Evolutionary conservation across 2,329 filamentous ascomycete species (phyloP).

Genomic region (Leptographium flavum): DNA sequence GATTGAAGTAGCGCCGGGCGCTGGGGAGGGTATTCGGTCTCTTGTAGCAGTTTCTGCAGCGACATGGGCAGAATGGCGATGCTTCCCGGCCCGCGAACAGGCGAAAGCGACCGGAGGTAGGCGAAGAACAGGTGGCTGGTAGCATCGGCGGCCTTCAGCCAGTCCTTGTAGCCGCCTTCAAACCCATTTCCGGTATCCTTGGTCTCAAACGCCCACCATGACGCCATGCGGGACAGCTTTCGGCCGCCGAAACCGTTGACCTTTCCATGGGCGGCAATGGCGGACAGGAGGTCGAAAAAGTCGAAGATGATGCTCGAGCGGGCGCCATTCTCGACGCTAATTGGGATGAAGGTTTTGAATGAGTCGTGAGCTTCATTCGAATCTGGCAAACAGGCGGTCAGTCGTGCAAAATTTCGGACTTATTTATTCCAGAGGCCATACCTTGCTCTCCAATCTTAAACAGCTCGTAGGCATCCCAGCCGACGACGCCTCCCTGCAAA

Average conservation of each 20-base stretch:
- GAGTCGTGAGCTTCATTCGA: constrained; percentile 83
- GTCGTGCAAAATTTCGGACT: neutral
- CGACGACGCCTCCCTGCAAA: constrained; percentile 78
- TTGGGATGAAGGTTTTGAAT: constrained; percentile 90
- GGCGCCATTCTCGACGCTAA: constrained; percentile 78
- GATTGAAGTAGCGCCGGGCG: constrained; percentile 63
- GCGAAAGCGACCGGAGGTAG: constrained; percentile 78
- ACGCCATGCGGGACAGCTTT: constrained; percentile 87
- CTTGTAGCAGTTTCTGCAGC: constrained; percentile 75
- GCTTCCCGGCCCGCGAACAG: constrained; percentile 61
- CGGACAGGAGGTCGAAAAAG: constrained; percentile 87
- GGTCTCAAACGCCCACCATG: constrained; percentile 98
- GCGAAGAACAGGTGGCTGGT: constrained; percentile 97
- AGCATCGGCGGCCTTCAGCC: constrained; percentile 84
- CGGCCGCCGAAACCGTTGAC: constrained; percentile 83
- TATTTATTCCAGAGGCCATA: constrained; percentile 19
- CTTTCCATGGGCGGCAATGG: constrained; percentile 86
- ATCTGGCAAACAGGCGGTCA: constrained; percentile 37
- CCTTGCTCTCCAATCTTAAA: constrained; percentile 91
- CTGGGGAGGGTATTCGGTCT: constrained; percentile 87
- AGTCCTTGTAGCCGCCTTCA: constrained; percentile 82
- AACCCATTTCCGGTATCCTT: constrained; percentile 79
- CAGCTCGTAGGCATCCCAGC: constrained; percentile 92
- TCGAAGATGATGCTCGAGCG: constrained; percentile 84
- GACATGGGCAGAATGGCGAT: constrained; percentile 83